Base-by-base conservation (phyloP, 768 basidiomycete genomes). In the Suillus subalutaceus region DNA sequence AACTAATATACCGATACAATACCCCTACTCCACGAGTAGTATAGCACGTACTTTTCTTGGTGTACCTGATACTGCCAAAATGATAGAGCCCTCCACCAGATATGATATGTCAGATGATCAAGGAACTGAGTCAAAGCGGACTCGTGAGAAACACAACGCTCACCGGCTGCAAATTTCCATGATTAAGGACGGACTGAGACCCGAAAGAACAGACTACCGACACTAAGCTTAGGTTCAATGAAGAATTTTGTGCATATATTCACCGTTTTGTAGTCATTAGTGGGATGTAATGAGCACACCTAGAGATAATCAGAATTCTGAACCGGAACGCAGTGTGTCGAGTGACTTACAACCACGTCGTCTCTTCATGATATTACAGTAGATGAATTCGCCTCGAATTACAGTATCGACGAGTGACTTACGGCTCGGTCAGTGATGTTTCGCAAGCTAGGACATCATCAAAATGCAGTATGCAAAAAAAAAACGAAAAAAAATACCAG, bases 1-100 rank as follows among this genome's bases (percentile, higher is more conserved):
- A 88, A 63, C 73, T 70, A 55, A 38, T 43, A 43, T 30, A 60
- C 26, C 12, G 59, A 43, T 60, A 20, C 41, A 15, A 60, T 7
- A 30, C 26, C 30, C 26, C 41, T 20, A 20, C 30, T 20, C 59
- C 26, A 56, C 20, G 18, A 30, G 18, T 32, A 43, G 35, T 37
- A 37, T 65, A 7, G 26, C 30, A 70, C 78, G 65, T 64, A 91
- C 93, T 86, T 88, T 80, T 95, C 93, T 77, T 95, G 93, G 68
- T 92, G 91, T 61, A 89, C 85, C 72, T 95, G 93, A 75, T 95
- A 95, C 75, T 93, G 91, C 93, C 93, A 95, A 75, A 95, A 95
- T 4, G 93, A 91, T 65, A 94, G 85, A 5, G 93, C 92, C 26
- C 92, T 93, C 5, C 55, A 73, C 60, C 67, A 68, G 56, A 60